Evolutionary conservation across 2,329 filamentous ascomycete species (phyloP), one percentile per base, ranked within the genome.

Genomic region (Colletotrichum gloeosporioides): DNA sequence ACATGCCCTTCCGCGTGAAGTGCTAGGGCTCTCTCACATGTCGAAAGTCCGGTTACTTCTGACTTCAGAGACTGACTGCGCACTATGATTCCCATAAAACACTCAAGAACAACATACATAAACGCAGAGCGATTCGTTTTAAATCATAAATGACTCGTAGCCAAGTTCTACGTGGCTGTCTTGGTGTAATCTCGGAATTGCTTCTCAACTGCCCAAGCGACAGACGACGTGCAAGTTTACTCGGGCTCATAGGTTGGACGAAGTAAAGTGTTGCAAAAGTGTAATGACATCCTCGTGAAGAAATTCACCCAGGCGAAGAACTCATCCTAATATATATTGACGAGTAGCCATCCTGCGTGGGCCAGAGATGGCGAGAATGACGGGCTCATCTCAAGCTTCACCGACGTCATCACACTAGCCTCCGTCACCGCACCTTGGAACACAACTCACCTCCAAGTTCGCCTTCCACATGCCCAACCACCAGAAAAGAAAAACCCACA

Each of bases 121-220:
- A n/a, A n/a, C n/a, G 39, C 9, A 49, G 18, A 12, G 39, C 18
- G 16, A 36, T 15, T 15, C 34, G 13, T 7, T 6, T 36, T 8
- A 4, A n/a, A n/a, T 0, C 18, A 1, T 5, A n/a, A 44, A 3
- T n/a, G 18, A n/a, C 18, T n/a, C 12, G 6, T 4, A 9, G 39
- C 39, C 6, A n/a, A 49, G 18, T 12, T 49, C 39, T 53, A 2
- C 22, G 44, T 13, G 44, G n/a, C 44, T 4, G n/a, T 25, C 44
- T 53, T 13, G n/a, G 13, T 22, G 39, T n/a, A 3, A n/a, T n/a
- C 0, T 49, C 12, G 39, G 1, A 49, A 49, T 49, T 49, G 18
- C 18, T 49, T 49, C 39, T n/a, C 18, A 12, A n/a, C 39, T 18
- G 9, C 18, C 9, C 18, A 44, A 44, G 39, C 39, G n/a, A 12